A percentile compares a stretch with the other conserved stretches of the same genome.
Conservation (phyloP, 2,329 filamentous ascomycete genomes). For the Curvularia lunata region DNA sequence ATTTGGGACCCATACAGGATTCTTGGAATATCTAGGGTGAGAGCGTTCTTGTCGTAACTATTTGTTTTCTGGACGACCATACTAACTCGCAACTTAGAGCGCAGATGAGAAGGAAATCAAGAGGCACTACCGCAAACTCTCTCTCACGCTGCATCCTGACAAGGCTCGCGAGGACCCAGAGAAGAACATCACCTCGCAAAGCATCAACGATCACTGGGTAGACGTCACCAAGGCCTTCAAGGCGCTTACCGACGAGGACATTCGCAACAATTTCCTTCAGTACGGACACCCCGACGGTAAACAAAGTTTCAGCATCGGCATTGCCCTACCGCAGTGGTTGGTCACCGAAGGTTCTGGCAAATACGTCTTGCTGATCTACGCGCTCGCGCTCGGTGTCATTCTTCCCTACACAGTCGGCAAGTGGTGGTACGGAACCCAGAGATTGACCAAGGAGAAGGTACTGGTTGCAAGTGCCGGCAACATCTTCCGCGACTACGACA, state of each 20-base stretch:
- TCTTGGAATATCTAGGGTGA: constrained; percentile 80
- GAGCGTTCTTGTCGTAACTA: constrained; percentile 27
- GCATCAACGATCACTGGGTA: constrained; percentile 86
- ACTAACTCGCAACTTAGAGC: constrained; percentile 60
- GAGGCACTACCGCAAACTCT: constrained; percentile 84
- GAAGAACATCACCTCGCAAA: constrained; percentile 88
- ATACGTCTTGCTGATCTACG: constrained; percentile 91
- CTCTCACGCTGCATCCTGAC: constrained; percentile 88
- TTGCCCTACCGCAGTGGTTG: constrained; percentile 91
- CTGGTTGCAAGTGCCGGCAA: constrained; percentile 92
- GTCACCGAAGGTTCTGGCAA: constrained; percentile 93
- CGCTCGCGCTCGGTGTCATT: constrained; percentile 82
- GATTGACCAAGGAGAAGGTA: constrained; percentile 90
- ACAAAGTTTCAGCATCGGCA: constrained; percentile 97
- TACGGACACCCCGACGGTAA: constrained; percentile 97
- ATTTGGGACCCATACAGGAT: constrained; percentile 98
- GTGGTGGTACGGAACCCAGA: constrained; percentile 98
- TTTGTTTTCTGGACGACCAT: constrained; percentile 5
- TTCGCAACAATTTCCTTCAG: constrained; percentile 95
- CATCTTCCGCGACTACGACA: constrained; percentile 91
- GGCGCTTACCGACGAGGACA: constrained; percentile 93
- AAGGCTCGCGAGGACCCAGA: constrained; percentile 82
- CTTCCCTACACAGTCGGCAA: constrained; percentile 92
- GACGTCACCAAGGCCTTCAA: constrained; percentile 98
- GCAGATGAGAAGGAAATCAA: constrained; percentile 91